Conservation (phyloP, 2,329 filamentous ascomycete species). For the Aureobasidium sp. region DNA sequence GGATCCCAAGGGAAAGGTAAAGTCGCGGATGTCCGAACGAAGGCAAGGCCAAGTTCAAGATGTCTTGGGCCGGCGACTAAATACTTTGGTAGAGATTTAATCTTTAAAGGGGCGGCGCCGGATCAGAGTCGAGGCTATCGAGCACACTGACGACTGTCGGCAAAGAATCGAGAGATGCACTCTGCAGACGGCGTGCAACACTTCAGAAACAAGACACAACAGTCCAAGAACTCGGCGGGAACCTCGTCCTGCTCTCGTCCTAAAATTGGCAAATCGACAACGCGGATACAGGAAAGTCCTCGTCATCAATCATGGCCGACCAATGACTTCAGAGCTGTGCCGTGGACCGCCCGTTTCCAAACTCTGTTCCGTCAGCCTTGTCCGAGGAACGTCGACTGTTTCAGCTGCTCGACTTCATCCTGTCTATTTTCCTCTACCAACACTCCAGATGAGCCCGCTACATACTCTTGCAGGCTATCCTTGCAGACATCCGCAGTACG, state of each 20-base stretch:
- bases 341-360: neutral
- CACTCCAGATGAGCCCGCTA: neutral
- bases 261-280: neutral
- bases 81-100: neutral
- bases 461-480: neutral
- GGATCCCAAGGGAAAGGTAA: neutral
- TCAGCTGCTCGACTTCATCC: neutral
- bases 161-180: neutral
- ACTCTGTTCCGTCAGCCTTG: neutral
- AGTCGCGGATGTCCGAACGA: neutral
- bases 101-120: conserved; percentile 1
- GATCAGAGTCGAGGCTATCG: neutral
- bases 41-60: neutral
- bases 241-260: neutral
- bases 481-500: neutral
- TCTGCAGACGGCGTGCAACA: neutral
- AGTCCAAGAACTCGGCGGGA: neutral
- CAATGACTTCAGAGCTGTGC: neutral
- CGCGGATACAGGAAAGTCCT: neutral
- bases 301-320: neutral
- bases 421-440: neutral
- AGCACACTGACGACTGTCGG: neutral
- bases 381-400: neutral
- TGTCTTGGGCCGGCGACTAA: neutral
- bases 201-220: neutral